Percentiles rank a stretch among this genome's conserved stretches.
phyloP scores from a whole-genome alignment of 805 yeast species.

The Yarrowia phangngaensis region DNA sequence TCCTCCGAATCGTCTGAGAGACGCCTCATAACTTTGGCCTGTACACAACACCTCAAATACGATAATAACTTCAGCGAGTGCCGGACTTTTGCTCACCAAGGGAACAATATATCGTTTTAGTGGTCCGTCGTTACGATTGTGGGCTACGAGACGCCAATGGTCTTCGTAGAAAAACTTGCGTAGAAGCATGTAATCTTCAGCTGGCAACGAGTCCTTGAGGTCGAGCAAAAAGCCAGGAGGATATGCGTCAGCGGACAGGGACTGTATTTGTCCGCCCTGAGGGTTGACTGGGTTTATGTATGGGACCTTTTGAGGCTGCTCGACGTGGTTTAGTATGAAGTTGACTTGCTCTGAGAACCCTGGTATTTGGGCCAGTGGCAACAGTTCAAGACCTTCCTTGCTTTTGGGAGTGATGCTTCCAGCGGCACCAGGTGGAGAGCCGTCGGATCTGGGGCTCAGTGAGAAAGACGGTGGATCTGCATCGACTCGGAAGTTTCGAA shows the following conservation, averaged over 20 bases:
- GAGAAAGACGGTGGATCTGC: background rate
- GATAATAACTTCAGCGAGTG: conserved; percentile 16
- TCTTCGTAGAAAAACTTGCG: conserved; percentile 23
- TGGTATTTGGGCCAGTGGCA: conserved; percentile 3
- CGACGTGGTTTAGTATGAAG: conserved; percentile 15
- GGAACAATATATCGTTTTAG: conserved; percentile 21
- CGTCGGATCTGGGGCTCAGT: conserved; percentile 11
- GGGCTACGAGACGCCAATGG: conserved; percentile 23
- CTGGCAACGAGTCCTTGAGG: conserved; percentile 11
- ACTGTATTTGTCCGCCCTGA: conserved; percentile 7
- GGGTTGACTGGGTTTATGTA: conserved; percentile 6
- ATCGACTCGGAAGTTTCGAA: conserved; percentile 19
- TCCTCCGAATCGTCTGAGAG: conserved; percentile 15
- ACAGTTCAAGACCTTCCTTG: background rate
- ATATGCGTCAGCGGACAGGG: conserved; percentile 15
- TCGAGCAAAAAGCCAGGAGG: conserved; percentile 17
- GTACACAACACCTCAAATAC: conserved; percentile 19
- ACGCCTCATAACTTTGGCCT: conserved; percentile 18
- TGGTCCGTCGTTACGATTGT: conserved; percentile 18
- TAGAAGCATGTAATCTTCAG: conserved; percentile 9
- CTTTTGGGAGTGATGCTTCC: background rate
- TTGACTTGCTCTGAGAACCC: conserved; percentile 15
- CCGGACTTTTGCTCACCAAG: conserved; percentile 4
- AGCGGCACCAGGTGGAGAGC: background rate
- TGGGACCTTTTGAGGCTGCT: background rate